Evolutionary conservation across 208 protist genomes (phyloP), one percentile per base, ranked within the genome.

Genomic region (Trypanosoma melophagium): DNA sequence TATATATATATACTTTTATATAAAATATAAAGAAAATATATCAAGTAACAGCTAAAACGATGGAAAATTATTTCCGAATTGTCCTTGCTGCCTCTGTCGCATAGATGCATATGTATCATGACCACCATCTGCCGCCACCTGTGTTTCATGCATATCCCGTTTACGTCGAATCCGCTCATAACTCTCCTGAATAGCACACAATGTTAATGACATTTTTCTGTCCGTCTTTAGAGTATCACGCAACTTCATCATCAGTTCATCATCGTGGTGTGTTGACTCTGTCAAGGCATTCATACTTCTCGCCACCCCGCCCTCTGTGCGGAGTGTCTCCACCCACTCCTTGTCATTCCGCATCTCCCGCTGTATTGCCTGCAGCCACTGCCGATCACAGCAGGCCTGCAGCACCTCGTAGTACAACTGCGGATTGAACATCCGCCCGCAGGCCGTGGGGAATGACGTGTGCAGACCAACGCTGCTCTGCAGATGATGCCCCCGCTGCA

Each of bases 321-420:
- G 81, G 3, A 95, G 79, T 59, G 82, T 83, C 16, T 85, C 77
- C 25, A 92, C 38, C 72, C 91, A 95, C 76, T 95, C 89, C 10
- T 71, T 60, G 69, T 95, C 89, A 19, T 51, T 83, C 41, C 70
- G 75, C 50, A 95, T 53, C 63, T 92, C 84, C 3, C 84, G 81
- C 77, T 95, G 89, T 52, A 95, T 89, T n/a, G 86, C 83, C 38
- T 80, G 70, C 67, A 95, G 70, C 89, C 89, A 95, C 80, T 87
- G 80, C 74, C 80, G 80, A 66, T 95, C 86, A 54, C 86, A 92
- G 72, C 86, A 92, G 3, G 89, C 89, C 79, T 95, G 89, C 44
- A 95, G 64, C 28, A 92, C 72, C 66, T 95, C 89, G 68, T 92
- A 81, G 71, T 92, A 92, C 9, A 89, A 51, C 64, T 90, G 79